Percentiles rank a stretch among this genome's conserved stretches.
Conservation (phyloP, 768 basidiomycete genomes). For the Lactarius evosmus region DNA sequence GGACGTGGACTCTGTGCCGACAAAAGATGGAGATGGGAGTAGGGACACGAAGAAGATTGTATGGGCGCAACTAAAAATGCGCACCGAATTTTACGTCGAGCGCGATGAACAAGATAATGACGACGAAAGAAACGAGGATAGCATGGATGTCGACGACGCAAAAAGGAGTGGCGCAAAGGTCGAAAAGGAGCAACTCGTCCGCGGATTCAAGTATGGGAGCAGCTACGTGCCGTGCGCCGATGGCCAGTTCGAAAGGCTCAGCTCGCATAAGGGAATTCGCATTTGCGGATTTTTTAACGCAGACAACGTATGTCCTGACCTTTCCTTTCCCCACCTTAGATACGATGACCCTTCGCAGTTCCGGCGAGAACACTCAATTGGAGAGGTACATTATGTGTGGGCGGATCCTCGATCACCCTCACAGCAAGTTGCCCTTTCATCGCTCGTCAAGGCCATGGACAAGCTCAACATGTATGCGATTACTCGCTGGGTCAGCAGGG, state of each 20-base stretch:
- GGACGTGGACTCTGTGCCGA: constrained; percentile 28
- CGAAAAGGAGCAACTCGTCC: constrained; percentile 74
- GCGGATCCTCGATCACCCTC: constrained; percentile 61
- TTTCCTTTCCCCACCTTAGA: background rate
- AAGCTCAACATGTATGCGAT: constrained; percentile 67
- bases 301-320: constrained; percentile 50
- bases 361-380: constrained; percentile 76
- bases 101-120: constrained; percentile 26
- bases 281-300: constrained; percentile 78
- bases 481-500: constrained; percentile 73
- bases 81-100: constrained; percentile 58
- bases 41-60: constrained; percentile 27
- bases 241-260: constrained; percentile 71
- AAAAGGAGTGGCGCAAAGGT: constrained; percentile 48
- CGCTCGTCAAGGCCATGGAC: constrained; percentile 79
- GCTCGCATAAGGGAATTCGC: constrained; percentile 82
- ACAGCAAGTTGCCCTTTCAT: constrained; percentile 82
- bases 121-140: constrained; percentile 38
- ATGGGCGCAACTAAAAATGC: constrained; percentile 43
- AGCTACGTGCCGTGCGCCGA: constrained; percentile 86
- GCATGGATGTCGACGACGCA: constrained; percentile 38
- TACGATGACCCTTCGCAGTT: constrained; percentile 47
- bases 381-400: constrained; percentile 85
- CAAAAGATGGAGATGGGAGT: constrained; percentile 23
- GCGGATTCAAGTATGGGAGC: constrained; percentile 87